A percentile compares a stretch with the other conserved stretches of the same genome.
Evolutionary conservation across 495 filamentous ascomycete species (phyloP).

Genomic region (Aspergillus conjunctus): DNA sequence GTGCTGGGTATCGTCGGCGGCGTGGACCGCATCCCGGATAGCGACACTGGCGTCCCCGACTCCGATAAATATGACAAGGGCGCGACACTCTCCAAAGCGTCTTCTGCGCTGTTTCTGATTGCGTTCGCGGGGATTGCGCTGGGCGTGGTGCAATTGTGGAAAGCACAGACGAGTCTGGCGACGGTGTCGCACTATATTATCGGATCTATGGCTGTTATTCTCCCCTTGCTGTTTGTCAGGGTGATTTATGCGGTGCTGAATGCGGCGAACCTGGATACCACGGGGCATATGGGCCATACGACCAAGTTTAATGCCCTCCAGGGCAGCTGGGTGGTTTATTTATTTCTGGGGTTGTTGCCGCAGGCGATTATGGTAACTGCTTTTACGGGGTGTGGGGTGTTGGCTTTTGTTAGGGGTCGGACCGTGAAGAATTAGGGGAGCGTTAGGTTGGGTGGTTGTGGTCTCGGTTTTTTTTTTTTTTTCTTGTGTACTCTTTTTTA

Average conservation of each 20-base stretch:
- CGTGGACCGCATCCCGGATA: background rate
- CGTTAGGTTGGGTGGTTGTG: too few species aligned
- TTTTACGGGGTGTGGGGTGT: background rate
- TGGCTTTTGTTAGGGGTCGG: background rate
- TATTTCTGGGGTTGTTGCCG: slow-evolving; percentile 3
- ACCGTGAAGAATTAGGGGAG: background rate
- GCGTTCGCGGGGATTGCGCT: background rate
- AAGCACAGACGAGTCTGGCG: background rate
- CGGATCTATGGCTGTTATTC: background rate
- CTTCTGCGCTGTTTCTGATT: background rate
- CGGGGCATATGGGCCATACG: background rate
- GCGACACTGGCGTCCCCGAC: background rate
- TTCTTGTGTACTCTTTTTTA: background rate
- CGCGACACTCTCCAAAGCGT: background rate
- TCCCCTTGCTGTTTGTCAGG: background rate
- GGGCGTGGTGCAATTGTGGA: background rate
- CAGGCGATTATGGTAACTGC: background rate
- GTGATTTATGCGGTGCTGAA: background rate
- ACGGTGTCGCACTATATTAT: background rate
- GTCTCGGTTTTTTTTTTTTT: background rate
- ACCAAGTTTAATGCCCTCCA: background rate
- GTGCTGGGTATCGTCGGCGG: background rate
- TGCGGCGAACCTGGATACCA: slow-evolving; percentile 9
- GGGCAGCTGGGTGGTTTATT: slow-evolving; percentile 3
- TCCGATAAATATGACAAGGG: background rate